Percentiles rank a stretch among this genome's conserved stretches.
Conservation (phyloP, 2,329 filamentous ascomycete species). For the Neofusicoccum kwambonambiense region DNA sequence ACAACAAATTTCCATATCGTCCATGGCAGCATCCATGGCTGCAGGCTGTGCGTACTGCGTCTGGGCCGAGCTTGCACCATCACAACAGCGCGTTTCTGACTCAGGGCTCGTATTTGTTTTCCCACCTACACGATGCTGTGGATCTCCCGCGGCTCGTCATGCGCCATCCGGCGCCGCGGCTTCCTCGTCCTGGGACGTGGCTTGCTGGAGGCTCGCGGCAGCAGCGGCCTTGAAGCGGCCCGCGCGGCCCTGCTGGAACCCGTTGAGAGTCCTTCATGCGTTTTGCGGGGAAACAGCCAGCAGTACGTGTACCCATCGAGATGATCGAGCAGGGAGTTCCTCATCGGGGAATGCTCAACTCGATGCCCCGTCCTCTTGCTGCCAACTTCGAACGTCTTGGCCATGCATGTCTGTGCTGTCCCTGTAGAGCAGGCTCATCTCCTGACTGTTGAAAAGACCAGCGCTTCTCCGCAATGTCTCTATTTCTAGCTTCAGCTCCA, state of each 20-base stretch:
- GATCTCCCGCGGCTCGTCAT: neutral
- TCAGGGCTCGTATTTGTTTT: neutral
- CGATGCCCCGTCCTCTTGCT: neutral
- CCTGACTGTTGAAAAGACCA: neutral
- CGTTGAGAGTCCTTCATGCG: neutral
- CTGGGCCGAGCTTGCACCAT: neutral
- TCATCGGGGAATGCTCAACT: neutral
- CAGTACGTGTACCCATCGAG: neutral
- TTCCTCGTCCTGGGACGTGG: neutral
- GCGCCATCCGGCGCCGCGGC: neutral
- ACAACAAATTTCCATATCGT: neutral
- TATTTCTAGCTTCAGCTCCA: neutral
- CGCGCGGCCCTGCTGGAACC: too few species aligned
- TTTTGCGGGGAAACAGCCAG: neutral
- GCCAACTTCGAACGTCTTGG: neutral
- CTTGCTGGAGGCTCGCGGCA: neutral
- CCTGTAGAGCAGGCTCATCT: neutral
- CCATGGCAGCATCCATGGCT: neutral
- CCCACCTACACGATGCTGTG: neutral
- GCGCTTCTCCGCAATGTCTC: neutral
- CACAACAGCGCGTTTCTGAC: neutral
- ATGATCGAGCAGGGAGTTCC: neutral
- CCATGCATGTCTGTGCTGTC: neutral
- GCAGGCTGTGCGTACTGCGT: neutral
- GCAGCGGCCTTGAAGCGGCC: neutral